Conservation (phyloP, 106 monocot species). For the Phalaenopsis aphrodite region DNA sequence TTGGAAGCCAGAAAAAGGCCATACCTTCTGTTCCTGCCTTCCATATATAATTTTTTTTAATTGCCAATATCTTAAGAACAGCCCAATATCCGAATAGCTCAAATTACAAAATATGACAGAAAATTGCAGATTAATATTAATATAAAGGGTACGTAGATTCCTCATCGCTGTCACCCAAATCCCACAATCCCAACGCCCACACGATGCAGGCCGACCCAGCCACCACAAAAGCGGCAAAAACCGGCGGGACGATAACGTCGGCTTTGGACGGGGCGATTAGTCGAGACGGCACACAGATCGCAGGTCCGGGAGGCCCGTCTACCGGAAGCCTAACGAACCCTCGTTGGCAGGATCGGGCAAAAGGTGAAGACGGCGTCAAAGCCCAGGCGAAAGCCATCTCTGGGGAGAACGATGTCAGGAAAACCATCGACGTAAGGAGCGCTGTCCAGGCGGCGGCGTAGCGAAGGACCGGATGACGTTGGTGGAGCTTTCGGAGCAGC, state of each 20-base stretch:
- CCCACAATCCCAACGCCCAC: slow-evolving; percentile 40
- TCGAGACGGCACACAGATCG: slow-evolving; percentile 52
- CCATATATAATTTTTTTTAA: no score
- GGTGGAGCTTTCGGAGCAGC: slow-evolving; percentile 15
- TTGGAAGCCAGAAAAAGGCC: no score
- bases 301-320: slow-evolving; percentile 31
- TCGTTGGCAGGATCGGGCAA: slow-evolving; percentile 21
- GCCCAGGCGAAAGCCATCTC: slow-evolving; percentile 66
- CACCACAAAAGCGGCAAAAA: slow-evolving; percentile 64
- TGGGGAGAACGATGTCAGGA: slow-evolving; percentile 38
- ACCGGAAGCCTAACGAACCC: slow-evolving; percentile 32
- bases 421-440: slow-evolving; percentile 41
- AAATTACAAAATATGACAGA: neutral
- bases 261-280: slow-evolving; percentile 34
- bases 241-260: slow-evolving; percentile 60
- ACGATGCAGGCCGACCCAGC: slow-evolving; percentile 44
- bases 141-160: neutral
- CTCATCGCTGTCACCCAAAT: slow-evolving; percentile 12
- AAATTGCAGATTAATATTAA: neutral
- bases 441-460: slow-evolving; percentile 57
- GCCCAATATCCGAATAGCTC: no score
- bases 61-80: no score
- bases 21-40: no score
- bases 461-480: slow-evolving; percentile 27
- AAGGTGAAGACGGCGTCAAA: slow-evolving; percentile 36